Conservation (phyloP, 108 stramenopile genomes). For the Seminavis robusta region DNA sequence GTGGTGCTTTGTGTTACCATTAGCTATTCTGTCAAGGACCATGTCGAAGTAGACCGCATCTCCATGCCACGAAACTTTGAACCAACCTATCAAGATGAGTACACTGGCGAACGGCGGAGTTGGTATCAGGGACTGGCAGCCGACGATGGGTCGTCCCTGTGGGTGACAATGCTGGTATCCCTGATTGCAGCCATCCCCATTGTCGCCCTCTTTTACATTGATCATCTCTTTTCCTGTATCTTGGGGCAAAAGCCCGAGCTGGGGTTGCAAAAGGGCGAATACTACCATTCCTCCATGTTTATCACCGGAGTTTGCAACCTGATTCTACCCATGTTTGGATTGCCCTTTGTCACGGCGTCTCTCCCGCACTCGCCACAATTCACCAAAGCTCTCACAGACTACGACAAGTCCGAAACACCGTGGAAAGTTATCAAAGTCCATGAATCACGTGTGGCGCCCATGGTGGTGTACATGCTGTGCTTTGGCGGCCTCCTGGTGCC, state of each 20-base stretch:
- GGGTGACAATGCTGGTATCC: not conserved
- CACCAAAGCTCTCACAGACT: too few relatives aligned
- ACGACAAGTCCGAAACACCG: too few relatives aligned
- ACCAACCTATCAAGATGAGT: not conserved
- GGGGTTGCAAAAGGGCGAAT: slow-evolving; percentile 1
- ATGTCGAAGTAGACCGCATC: not conserved
- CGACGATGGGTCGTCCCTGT: too few relatives aligned
- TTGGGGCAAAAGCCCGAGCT: slow-evolving; percentile 3
- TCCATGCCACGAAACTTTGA: slow-evolving; percentile 6
- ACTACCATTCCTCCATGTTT: slow-evolving; percentile 8
- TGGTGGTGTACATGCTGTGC: too few relatives aligned
- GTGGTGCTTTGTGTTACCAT: not conserved
- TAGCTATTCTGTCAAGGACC: not conserved
- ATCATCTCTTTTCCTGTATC: slow-evolving; percentile 2
- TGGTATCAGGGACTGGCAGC: not conserved
- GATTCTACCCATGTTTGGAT: too few relatives aligned
- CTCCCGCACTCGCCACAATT: too few relatives aligned
- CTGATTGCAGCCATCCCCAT: not conserved
- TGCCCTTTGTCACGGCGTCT: too few relatives aligned
- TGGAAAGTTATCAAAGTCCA: too few relatives aligned
- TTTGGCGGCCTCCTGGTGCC: too few relatives aligned
- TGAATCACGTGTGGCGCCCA: too few relatives aligned
- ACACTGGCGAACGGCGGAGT: not conserved
- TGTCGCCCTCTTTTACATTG: slow-evolving; percentile 5
- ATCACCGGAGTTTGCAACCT: too few relatives aligned